phyloP scores from a whole-genome alignment of 2,329 filamentous ascomycete genomes.

The Teratosphaeria viscida region DNA sequence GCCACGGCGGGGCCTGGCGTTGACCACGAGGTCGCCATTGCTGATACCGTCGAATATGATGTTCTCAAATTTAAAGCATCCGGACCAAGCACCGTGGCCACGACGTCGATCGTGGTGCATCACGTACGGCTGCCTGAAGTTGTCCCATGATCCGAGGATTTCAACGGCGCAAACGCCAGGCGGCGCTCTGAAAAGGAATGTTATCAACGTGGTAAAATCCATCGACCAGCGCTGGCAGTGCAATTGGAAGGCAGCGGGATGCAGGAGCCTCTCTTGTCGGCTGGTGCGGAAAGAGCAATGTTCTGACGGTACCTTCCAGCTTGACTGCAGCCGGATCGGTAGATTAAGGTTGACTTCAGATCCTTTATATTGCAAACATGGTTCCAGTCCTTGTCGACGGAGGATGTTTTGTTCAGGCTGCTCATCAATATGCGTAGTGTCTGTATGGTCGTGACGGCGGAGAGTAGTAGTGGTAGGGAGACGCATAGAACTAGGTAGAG shows the following conservation, averaged over 20 bases:
- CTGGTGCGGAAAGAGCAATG: not conserved
- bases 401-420: not conserved
- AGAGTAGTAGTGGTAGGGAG: not conserved
- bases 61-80: conserved; percentile 76
- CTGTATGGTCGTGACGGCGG: not conserved
- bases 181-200: conserved; percentile 27
- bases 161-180: conserved; percentile 51
- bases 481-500: not conserved
- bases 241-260: not conserved
- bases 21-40: conserved; percentile 53
- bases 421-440: not conserved
- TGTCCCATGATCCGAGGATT: conserved; percentile 90
- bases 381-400: not conserved
- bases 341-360: not conserved
- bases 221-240: not conserved
- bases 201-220: conserved; percentile 23
- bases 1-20: conserved; percentile 51
- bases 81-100: conserved; percentile 69
- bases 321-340: not conserved
- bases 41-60: conserved; percentile 70
- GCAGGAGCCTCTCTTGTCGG: not conserved
- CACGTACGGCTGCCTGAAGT: conserved; percentile 66
- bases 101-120: conserved; percentile 73
- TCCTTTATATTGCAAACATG: not conserved
- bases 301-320: not conserved